Base-by-base conservation (phyloP, 2,329 filamentous ascomycete species). In the Ophiostoma pallidulum region DNA sequence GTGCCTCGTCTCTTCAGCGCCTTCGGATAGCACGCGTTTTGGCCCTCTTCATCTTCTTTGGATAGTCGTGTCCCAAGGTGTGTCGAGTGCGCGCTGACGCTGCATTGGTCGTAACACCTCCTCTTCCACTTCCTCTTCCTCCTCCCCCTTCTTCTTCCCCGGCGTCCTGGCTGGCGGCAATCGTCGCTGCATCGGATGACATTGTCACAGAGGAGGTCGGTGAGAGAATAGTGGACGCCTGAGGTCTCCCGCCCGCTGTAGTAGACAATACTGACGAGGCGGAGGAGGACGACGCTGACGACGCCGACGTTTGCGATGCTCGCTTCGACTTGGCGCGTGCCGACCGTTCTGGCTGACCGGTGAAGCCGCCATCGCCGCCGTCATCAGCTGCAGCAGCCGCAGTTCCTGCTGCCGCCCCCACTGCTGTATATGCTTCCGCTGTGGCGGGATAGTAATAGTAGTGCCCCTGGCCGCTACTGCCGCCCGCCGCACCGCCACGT, bases 391-490 rank as follows among this genome's bases (percentile, higher is more conserved):
- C 31, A 19, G 35, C 35, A 8, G 35, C 18, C 24, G 12, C 14
- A 39, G 24, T 16, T 24, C 24, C 19, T 6, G 24, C 26, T 4
- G 20, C 18, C 18, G 18, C 8, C 13, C 24, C n/a, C 10, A 32
- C 33, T 16, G 31, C 18, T 6, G 42, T 29, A 5, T 36, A n/a
- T 22, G 41, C 29, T n/a, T n/a, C n/a, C n/a, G n/a, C n/a, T n/a
- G n/a, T n/a, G 4, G 42, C 38, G 4, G 36, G 36, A 19, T 39
- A 33, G 36, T 40, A 46, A 7, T 46, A 46, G 28, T 40, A 46
- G 29, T 40, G 40, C 14, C 14, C 44, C 13, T 46, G 37, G 5
- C n/a, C 36, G 4, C 29, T 29, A 7, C 26, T 33, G 4, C 35
- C 36, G 14, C 35, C 36, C 33, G 5, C n/a, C 24, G 2, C 7